phyloP scores from a whole-genome alignment of 2,329 filamentous ascomycete species.

The Diplodia scrobiculata region DNA sequence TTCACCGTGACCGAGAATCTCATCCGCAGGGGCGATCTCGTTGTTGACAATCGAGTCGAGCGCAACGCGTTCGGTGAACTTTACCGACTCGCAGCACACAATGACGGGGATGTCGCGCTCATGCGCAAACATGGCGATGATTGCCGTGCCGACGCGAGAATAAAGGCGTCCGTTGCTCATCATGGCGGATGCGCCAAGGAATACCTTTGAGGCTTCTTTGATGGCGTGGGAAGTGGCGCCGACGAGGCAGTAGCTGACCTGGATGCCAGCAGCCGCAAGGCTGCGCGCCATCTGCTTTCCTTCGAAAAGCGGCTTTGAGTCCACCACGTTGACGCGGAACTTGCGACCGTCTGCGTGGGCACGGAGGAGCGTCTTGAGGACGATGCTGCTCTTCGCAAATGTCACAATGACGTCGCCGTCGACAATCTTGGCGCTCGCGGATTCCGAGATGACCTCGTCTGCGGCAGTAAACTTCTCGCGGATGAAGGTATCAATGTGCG shows the following conservation, averaged over 20 bases:
- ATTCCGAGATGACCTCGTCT: constrained; percentile 79
- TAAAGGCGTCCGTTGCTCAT: constrained; percentile 93
- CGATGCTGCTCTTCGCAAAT: constrained; percentile 81
- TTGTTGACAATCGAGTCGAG: constrained; percentile 93
- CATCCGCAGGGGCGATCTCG: constrained; percentile 78
- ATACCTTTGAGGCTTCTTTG: constrained; percentile 69
- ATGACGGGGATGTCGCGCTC: constrained; percentile 77
- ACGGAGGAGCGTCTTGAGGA: constrained; percentile 76
- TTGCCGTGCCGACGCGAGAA: constrained; percentile 81
- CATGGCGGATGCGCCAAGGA: constrained; percentile 90
- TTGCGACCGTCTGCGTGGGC: constrained; percentile 69
- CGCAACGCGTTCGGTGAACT: constrained; percentile 87
- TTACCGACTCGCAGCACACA: constrained; percentile 90
- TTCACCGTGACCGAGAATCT: constrained; percentile 52
- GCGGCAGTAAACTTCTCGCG: constrained; percentile 86
- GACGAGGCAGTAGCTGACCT: constrained; percentile 79
- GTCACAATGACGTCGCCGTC: constrained; percentile 82
- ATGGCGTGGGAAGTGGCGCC: constrained; percentile 76
- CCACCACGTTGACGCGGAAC: constrained; percentile 83
- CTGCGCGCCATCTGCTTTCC: constrained; percentile 70
- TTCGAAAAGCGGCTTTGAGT: constrained; percentile 71
- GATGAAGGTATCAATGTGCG: constrained; percentile 85
- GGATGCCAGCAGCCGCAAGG: constrained; percentile 69
- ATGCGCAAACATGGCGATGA: constrained; percentile 80
- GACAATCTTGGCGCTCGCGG: constrained; percentile 72